phyloP scores from a whole-genome alignment of 2,329 filamentous ascomycete genomes.

The Arthrobotrys entomopaga region DNA sequence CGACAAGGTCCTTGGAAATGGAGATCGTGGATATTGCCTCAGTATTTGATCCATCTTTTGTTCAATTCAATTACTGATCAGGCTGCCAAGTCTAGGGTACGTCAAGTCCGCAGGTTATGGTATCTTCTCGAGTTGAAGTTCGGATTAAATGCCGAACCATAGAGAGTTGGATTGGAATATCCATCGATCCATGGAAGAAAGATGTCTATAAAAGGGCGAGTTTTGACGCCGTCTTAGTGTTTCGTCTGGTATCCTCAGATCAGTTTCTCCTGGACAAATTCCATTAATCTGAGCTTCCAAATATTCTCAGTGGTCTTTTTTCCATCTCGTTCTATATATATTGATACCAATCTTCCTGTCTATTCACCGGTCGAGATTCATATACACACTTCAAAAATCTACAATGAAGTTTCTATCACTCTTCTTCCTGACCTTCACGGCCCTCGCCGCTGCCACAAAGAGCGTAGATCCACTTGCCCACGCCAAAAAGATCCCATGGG shows the following conservation, averaged over 20 bases:
- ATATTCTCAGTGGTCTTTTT: conserved; percentile 17
- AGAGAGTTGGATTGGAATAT: neutral
- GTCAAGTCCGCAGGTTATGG: conserved; percentile 29
- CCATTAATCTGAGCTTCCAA: conserved; percentile 14
- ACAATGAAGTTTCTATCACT: conserved; percentile 58
- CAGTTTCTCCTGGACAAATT: conserved; percentile 21
- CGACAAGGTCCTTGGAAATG: neutral
- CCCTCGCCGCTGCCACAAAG: conserved; percentile 54
- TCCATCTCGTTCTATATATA: conserved; percentile 1
- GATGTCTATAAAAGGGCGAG: conserved; percentile 33
- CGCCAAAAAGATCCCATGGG: conserved; percentile 56
- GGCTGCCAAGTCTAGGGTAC: conserved; percentile 22
- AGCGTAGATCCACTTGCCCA: conserved; percentile 32
- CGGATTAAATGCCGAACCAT: neutral
- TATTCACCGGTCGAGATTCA: conserved; percentile 26
- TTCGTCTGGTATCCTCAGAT: conserved; percentile 30
- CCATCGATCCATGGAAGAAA: too few relatives aligned
- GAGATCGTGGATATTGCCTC: neutral
- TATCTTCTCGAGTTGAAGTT: conserved; percentile 3
- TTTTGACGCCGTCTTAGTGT: conserved; percentile 1
- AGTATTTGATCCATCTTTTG: neutral
- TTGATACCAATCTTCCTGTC: conserved; percentile 21
- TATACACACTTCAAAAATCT: neutral
- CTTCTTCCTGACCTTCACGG: conserved; percentile 51
- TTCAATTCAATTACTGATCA: conserved; percentile 40